phyloP scores from a whole-genome alignment of 768 basidiomycete species.

The Leccinum subtestaceum region DNA sequence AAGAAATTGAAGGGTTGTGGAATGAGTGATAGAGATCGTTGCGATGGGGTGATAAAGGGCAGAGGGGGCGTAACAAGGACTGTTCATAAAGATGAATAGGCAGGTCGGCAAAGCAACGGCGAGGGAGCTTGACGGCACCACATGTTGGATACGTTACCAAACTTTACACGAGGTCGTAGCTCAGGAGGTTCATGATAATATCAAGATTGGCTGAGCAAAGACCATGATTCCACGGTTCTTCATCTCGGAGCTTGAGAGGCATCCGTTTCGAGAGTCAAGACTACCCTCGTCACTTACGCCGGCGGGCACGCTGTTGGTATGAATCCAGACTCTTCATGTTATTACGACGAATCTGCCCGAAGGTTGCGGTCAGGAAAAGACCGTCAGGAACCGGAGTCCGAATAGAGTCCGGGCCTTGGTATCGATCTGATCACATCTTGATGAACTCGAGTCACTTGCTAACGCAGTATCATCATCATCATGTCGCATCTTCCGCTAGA shows the following conservation, averaged over 20 bases:
- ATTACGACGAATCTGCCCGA: not conserved
- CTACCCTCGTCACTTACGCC: not conserved
- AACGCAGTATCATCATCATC: not conserved
- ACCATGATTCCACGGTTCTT: constrained; percentile 4
- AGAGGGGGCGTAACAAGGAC: constrained; percentile 9
- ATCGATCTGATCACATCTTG: not conserved
- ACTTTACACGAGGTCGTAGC: not conserved
- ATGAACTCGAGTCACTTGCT: not conserved
- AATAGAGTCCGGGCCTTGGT: not conserved
- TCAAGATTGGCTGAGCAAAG: constrained; percentile 17
- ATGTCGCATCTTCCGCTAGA: constrained; percentile 24
- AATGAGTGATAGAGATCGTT: not conserved
- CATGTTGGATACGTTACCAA: constrained; percentile 16
- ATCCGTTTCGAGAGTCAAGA: not conserved
- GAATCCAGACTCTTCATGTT: not conserved
- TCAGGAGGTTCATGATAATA: constrained; percentile 1
- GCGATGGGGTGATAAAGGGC: constrained; percentile 17
- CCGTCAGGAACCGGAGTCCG: not conserved
- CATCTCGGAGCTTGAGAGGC: constrained; percentile 18
- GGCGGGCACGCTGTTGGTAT: not conserved
- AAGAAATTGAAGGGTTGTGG: not conserved
- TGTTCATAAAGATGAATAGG: constrained; percentile 4
- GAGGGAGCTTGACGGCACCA: not conserved
- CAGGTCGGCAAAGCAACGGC: constrained; percentile 15
- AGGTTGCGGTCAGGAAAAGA: not conserved